phyloP scores from a whole-genome alignment of 2,329 filamentous ascomycete species.

The Curvularia spicifera region DNA sequence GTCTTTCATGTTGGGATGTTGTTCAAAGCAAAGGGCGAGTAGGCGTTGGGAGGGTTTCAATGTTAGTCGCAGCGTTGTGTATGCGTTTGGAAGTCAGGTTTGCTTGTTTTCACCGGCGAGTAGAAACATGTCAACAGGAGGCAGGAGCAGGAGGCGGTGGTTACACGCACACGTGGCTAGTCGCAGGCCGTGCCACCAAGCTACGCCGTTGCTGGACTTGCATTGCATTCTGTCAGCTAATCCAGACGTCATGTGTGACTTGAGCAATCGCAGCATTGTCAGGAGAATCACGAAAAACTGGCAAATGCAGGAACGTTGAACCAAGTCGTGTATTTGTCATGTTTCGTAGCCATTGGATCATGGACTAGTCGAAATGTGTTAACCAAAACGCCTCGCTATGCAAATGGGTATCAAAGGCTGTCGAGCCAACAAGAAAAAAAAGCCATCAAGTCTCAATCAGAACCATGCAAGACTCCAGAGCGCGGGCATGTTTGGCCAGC shows the following conservation, averaged over 20 bases:
- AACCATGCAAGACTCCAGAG: conserved; percentile 97
- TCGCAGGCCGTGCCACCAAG: conserved; percentile 12
- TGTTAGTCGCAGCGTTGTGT: conserved; percentile 1
- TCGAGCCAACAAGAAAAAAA: conserved; percentile 6
- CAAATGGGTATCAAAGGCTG: conserved; percentile 30
- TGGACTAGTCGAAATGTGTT: not conserved
- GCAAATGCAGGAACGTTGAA: not conserved
- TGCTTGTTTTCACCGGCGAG: conserved; percentile 3
- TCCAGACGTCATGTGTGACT: conserved; percentile 11
- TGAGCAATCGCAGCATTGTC: not conserved
- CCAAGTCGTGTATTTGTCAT: conserved; percentile 8
- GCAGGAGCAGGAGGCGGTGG: not conserved
- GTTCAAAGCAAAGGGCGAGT: not conserved
- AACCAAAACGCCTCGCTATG: conserved; percentile 33
- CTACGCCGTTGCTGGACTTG: conserved; percentile 6
- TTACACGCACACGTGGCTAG: conserved; percentile 19
- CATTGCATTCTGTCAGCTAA: not conserved
- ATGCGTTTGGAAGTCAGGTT: conserved; percentile 1
- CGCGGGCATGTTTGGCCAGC: conserved; percentile 88
- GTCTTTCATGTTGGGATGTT: not conserved
- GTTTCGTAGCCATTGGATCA: not conserved
- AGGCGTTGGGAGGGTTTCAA: not conserved
- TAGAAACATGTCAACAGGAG: not conserved
- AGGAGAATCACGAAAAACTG: not conserved
- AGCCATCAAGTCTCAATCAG: conserved; percentile 49